A percentile compares a stretch with the other conserved stretches of the same genome.
phyloP scores from a whole-genome alignment of 2,329 filamentous ascomycete genomes.

The Escovopsis sp. region DNA sequence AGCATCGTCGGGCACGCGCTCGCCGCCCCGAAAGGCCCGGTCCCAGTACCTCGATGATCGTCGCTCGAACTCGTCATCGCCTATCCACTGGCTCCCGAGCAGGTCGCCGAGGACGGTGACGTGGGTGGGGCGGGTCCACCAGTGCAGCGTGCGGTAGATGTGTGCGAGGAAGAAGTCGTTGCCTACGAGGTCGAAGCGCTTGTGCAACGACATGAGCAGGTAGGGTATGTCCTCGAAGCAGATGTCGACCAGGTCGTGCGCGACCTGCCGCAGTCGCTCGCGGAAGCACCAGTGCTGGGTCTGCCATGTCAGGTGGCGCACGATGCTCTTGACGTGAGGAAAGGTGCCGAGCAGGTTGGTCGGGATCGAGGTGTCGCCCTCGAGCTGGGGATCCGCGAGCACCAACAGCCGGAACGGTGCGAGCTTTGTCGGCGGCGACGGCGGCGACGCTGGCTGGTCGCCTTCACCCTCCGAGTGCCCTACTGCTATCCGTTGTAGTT shows the following conservation, averaged over 20 bases:
- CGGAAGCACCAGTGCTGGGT: slow-evolving; percentile 31
- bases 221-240: slow-evolving; percentile 54
- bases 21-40: slow-evolving; percentile 55
- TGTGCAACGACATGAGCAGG: slow-evolving; percentile 52
- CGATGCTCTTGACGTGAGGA: slow-evolving; percentile 35
- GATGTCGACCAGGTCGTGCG: slow-evolving; percentile 47
- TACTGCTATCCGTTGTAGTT: no score
- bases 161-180: slow-evolving; percentile 94
- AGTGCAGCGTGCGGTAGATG: slow-evolving; percentile 69
- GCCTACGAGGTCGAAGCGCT: slow-evolving; percentile 74
- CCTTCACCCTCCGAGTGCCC: no score
- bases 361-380: slow-evolving; percentile 77
- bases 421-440: slow-evolving; percentile 12
- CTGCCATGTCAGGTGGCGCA: slow-evolving; percentile 33
- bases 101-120: slow-evolving; percentile 81
- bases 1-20: slow-evolving; percentile 45
- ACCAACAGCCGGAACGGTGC: slow-evolving; percentile 80
- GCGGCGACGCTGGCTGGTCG: no score
- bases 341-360: slow-evolving; percentile 37
- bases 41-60: slow-evolving; percentile 68
- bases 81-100: slow-evolving; percentile 90
- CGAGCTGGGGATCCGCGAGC: slow-evolving; percentile 83
- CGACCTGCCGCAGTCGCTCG: slow-evolving; percentile 35
- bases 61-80: slow-evolving; percentile 64
- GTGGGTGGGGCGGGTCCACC: slow-evolving; percentile 79